Evolutionary conservation across 2,329 filamentous ascomycete genomes (phyloP).

Genomic region (Coniochaeta hoffmannii): DNA sequence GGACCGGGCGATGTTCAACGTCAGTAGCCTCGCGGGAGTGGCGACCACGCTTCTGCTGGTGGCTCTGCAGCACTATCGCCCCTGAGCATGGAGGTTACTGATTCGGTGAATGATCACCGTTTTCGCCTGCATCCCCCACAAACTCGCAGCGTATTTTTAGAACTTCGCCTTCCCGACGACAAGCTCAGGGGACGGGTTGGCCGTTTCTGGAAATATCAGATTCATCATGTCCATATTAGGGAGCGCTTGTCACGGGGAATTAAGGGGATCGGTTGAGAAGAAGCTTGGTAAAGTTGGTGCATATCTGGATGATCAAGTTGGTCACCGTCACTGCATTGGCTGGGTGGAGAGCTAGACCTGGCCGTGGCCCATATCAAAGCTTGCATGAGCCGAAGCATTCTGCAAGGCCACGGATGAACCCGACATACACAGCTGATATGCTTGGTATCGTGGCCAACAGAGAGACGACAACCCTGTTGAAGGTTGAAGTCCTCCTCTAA

Average conservation of each 20-base stretch:
- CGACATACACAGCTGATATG: not conserved
- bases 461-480: not conserved
- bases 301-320: not conserved
- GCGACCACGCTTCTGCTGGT: not conserved
- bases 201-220: not conserved
- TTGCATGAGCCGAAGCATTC: not conserved
- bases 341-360: not conserved
- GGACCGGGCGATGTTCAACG: not conserved
- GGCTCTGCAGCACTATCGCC: not conserved
- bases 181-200: not conserved
- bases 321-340: not conserved
- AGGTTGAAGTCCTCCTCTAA: not conserved
- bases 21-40: not conserved
- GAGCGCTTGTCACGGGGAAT: not conserved
- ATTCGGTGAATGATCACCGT: not conserved
- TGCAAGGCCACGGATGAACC: not conserved
- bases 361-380: not conserved
- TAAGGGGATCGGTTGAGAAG: not conserved
- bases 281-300: conserved; percentile 2
- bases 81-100: not conserved
- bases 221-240: not conserved
- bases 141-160: not conserved
- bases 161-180: not conserved
- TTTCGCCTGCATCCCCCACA: not conserved
- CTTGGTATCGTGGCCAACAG: not conserved